These are phyloP conservation scores for Penicillium samsonianum DNA, from an alignment of 495 filamentous ascomycete species.

Conservation along the genomic window DNA sequence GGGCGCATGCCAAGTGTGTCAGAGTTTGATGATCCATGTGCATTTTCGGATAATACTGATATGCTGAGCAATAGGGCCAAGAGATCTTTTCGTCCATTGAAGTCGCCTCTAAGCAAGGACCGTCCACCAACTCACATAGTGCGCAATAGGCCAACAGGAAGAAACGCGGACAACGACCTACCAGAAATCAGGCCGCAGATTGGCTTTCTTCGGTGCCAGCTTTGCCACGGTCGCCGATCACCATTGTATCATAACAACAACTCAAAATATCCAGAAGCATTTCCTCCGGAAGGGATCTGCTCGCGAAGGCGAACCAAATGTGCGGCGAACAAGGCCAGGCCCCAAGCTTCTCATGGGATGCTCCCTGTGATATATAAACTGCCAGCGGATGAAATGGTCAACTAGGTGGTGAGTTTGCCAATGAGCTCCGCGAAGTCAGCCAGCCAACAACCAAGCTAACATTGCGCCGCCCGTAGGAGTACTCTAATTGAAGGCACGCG, in stretches of 20 bases:
- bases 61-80: slow-evolving; percentile 1
- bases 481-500: too few species aligned
- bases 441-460: too few species aligned
- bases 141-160: not conserved
- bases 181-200: not conserved
- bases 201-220: slow-evolving; percentile 10
- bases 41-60: too few species aligned
- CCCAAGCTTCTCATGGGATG: not conserved
- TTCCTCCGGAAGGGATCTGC: slow-evolving; percentile 4
- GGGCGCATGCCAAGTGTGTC: too few species aligned
- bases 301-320: slow-evolving; percentile 8
- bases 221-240: slow-evolving; percentile 2
- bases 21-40: too few species aligned
- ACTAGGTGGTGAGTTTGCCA: too few species aligned
- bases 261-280: not conserved
- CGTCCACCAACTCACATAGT: not conserved
- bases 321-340: slow-evolving; percentile 5
- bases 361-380: slow-evolving; percentile 8
- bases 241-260: slow-evolving; percentile 4
- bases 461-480: too few species aligned
- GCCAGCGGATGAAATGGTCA: slow-evolving; percentile 4
- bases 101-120: not conserved
- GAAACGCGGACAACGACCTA: not conserved
- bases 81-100: slow-evolving; percentile 1
- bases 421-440: too few species aligned